Percentiles rank a stretch among this genome's conserved stretches.
These are phyloP conservation scores for Leccinum pellstonianum DNA, from an alignment of 768 basidiomycete species.

Conservation along the genomic window DNA sequence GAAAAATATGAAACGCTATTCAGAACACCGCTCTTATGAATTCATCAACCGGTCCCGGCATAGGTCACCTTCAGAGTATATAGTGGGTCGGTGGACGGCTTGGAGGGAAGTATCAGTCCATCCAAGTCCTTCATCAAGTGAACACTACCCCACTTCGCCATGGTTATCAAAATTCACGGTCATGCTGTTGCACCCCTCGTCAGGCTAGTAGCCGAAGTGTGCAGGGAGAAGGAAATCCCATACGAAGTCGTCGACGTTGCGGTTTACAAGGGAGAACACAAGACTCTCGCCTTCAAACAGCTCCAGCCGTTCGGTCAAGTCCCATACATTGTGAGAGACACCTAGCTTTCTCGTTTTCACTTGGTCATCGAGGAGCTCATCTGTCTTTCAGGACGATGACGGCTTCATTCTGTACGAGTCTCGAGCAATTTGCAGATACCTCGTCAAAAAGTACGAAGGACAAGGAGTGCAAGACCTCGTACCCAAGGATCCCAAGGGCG, in stretches of 20 bases:
- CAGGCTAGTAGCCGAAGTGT: conserved; percentile 38
- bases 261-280: conserved; percentile 12
- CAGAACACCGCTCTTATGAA: neutral
- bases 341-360: neutral
- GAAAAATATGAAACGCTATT: neutral
- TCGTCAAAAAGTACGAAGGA: conserved; percentile 26
- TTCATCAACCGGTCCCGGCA: neutral
- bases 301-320: conserved; percentile 11
- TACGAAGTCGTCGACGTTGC: conserved; percentile 34
- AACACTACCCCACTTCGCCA: conserved; percentile 14
- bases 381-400: neutral
- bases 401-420: neutral
- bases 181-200: conserved; percentile 37
- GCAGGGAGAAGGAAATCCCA: conserved; percentile 39
- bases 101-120: neutral
- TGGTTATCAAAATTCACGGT: conserved; percentile 49
- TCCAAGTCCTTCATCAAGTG: neutral
- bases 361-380: neutral
- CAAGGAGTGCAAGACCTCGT: conserved; percentile 24
- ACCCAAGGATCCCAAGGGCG: conserved; percentile 12
- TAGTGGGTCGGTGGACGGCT: neutral
- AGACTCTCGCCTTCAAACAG: conserved; percentile 9
- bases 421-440: conserved; percentile 20
- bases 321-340: conserved; percentile 10
- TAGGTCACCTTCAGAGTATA: neutral